Conservation (phyloP, 208 protist genomes). For the Hexamita inflata region DNA sequence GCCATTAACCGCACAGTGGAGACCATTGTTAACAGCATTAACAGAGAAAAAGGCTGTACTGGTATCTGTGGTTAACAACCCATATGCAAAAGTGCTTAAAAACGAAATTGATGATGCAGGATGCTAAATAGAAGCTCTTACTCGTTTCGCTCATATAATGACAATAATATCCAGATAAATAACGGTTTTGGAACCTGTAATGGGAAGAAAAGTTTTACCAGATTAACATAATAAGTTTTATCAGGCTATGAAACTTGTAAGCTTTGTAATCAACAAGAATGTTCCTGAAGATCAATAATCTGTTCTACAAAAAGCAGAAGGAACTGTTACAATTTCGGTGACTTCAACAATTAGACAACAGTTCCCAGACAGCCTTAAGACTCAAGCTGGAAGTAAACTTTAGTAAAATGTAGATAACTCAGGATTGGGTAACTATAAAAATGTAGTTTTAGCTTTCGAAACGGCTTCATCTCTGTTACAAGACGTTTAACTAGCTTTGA, state of each 20-base stretch:
- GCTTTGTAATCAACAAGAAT: background rate
- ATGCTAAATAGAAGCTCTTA: background rate
- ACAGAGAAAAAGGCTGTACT: constrained; percentile 24
- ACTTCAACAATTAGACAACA: background rate
- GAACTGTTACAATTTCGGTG: background rate
- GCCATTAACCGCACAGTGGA: too few relatives aligned
- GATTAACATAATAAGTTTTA: constrained; percentile 12
- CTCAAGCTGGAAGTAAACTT: background rate
- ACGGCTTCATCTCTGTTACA: background rate
- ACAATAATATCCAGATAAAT: background rate
- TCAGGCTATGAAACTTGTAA: background rate
- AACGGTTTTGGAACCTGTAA: constrained; percentile 12
- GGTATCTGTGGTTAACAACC: background rate
- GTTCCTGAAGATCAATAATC: too few relatives aligned
- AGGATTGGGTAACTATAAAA: background rate
- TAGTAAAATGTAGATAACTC: background rate
- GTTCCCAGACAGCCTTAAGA: background rate
- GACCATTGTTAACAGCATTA: too few relatives aligned
- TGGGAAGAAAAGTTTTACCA: constrained; percentile 8
- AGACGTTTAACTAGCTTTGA: constrained; percentile 56
- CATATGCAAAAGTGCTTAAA: background rate
- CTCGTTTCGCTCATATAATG: background rate
- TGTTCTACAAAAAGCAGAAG: too few relatives aligned
- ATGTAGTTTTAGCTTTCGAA: background rate
- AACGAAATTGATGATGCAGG: background rate